Evolutionary conservation across 768 basidiomycete species (phyloP), one percentile per base, ranked within the genome.

Genomic region (Boletus sp.): DNA sequence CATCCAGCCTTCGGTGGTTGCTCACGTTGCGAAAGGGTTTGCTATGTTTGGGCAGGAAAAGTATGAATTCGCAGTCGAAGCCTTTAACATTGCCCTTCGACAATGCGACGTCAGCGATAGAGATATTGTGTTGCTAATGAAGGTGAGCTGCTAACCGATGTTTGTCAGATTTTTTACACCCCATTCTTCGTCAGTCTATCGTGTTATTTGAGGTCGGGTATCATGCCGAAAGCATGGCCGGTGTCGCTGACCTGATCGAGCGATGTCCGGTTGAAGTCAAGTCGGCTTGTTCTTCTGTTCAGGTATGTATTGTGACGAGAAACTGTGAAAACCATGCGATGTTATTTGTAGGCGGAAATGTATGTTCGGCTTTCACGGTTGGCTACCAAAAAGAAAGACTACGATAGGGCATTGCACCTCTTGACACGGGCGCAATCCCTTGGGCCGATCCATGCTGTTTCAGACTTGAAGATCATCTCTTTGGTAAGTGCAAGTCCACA

Each of bases 191-290:
- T 42, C 28, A 59, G 58, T 52, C 35, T 17, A 52, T 52, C 10
- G 47, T 52, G 29, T 39, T 59, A n/a, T 59, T 59, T 24, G 57
- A 59, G 11, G 41, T 53, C 11, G 17, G 24, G 24, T 59, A 59
- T 48, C 56, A 59, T 45, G 58, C 58, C 0, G 57, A 59, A 39
- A 37, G 58, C 50, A 59, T 59, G 58, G 58, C 58, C 1, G n/a
- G 50, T 32, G 28, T 59, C 3, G 12, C 57, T 33, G 57, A 52
- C 18, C n/a, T 52, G 33, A 24, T 59, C 7, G 57, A 52, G 9
- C 50, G 30, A 11, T 52, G 58, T 44, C 47, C 57, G 24, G 8
- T 6, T 29, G 57, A 37, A 9, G 30, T 28, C 57, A 59, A 48
- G 41, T 32, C 36, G 15, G 17, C 58, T 10, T 48, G 40, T 44